Evolutionary conservation across 108 stramenopile species (phyloP).

Genomic region (Skeletonema grethae): DNA sequence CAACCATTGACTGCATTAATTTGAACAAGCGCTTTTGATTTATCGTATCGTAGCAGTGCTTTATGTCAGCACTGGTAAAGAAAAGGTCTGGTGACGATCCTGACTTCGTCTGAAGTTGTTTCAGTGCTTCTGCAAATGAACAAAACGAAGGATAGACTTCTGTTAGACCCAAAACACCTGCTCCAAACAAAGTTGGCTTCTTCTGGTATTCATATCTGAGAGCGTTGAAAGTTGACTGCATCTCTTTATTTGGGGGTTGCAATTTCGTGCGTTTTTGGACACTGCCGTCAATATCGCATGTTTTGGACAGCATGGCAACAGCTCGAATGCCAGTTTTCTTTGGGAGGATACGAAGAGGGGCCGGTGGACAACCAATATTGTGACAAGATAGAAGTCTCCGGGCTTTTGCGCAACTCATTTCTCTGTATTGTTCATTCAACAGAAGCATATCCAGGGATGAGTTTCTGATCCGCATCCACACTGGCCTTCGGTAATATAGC

Average conservation of each 20-base stretch:
- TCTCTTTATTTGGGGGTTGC: slow-evolving; percentile 57
- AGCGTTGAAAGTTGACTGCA: slow-evolving; percentile 66
- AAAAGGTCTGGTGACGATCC: slow-evolving; percentile 37
- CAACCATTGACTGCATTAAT: slow-evolving; percentile 48
- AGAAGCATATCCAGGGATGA: slow-evolving; percentile 62
- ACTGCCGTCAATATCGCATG: slow-evolving; percentile 9
- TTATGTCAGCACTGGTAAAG: slow-evolving; percentile 84
- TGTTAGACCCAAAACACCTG: slow-evolving; percentile 64
- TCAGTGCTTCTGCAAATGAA: slow-evolving; percentile 46
- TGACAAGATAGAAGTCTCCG: slow-evolving; percentile 39
- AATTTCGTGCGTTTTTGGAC: not conserved
- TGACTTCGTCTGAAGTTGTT: not conserved
- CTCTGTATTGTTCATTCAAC: slow-evolving; percentile 47
- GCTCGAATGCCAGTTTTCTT: slow-evolving; percentile 82
- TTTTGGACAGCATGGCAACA: slow-evolving; percentile 69
- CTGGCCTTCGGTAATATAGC: slow-evolving; percentile 83
- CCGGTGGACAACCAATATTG: slow-evolving; percentile 63
- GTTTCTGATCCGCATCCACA: slow-evolving; percentile 72
- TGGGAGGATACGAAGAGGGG: slow-evolving; percentile 69
- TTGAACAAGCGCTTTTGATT: slow-evolving; percentile 66
- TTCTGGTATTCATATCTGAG: slow-evolving; percentile 64
- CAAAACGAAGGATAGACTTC: slow-evolving; percentile 70
- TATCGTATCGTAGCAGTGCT: slow-evolving; percentile 85
- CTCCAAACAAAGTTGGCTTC: slow-evolving; percentile 54
- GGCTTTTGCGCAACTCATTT: slow-evolving; percentile 40